Evolutionary conservation across 2,329 filamentous ascomycete species (phyloP), one percentile per base, ranked within the genome.

Genomic region (Aureobasidium sp.): DNA sequence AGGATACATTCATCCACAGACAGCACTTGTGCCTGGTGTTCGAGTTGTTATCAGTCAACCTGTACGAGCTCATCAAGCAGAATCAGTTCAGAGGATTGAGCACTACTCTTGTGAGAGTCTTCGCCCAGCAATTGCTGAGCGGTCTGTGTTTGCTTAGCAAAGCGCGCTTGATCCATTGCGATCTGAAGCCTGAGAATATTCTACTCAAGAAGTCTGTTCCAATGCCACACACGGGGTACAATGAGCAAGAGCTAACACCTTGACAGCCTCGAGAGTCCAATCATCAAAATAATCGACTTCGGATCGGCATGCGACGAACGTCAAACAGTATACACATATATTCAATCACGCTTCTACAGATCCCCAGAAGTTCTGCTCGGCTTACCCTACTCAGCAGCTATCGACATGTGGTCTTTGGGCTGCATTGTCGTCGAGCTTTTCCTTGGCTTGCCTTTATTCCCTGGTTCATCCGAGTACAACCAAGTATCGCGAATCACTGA

Each of bases 221-320:
- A 16, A 9, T 5, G 15, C 10, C 16, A 41, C 13, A 7, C 10
- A 29, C 15, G 7, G 39, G 39, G 3, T 29, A 42, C 30, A 21
- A 32, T 15, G 6, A 48, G 21, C 41, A 21, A n/a, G 10, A 15
- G 4, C 49, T 32, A 48, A 61, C 49, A 21, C 8, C 2, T 15
- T 6, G 16, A 21, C 65, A 87, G 85, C 72, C 85, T 99, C 45
- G 94, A 99, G 74, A 97, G 93, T 70, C 94, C 94, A 3, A 97
- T 99, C 67, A 99, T 99, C 82, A 99, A 99, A 76, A 97, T 99
- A 70, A 99, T 99, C 73, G 94, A 99, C 81, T 99, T 99, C 72
- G 94, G 94, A 47, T 99, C 94, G 41, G 94, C 94, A 15, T 99
- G 94, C 74, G 94, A 99, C 74, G 94, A 99, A 77, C 87, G 94